A percentile compares a stretch with the other conserved stretches of the same genome.
Conservation (phyloP, 2,329 filamentous ascomycete species). For the Dothidotthia symphoricarpi region DNA sequence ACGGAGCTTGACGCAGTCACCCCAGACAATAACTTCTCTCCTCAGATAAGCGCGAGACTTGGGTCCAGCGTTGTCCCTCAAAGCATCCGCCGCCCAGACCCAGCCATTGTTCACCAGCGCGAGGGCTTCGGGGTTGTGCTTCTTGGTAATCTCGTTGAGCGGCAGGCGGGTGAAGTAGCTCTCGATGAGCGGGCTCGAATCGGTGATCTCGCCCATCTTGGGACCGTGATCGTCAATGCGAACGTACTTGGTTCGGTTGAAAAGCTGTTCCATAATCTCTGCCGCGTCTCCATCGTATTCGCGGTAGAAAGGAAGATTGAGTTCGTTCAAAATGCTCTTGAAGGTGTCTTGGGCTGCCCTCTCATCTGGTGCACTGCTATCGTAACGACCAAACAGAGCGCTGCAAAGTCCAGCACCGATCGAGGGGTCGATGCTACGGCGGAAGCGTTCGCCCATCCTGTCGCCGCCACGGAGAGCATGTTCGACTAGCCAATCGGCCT, state of each 20-base stretch:
- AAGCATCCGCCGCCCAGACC: constrained; percentile 96
- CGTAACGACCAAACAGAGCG: constrained; percentile 67
- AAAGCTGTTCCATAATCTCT: constrained; percentile 85
- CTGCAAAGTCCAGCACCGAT: constrained; percentile 68
- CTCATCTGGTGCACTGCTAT: constrained; percentile 54
- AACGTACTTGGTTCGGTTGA: constrained; percentile 92
- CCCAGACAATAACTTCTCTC: constrained; percentile 96
- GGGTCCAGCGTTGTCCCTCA: constrained; percentile 89
- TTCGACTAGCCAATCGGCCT: constrained; percentile 64
- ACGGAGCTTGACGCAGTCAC: constrained; percentile 94
- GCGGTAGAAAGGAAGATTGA: constrained; percentile 85
- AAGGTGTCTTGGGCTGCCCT: constrained; percentile 55
- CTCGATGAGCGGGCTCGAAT: constrained; percentile 80
- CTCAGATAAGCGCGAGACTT: constrained; percentile 90
- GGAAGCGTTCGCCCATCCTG: constrained; percentile 75
- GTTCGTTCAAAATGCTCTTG: constrained; percentile 68
- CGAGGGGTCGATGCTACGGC: constrained; percentile 67
- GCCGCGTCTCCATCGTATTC: constrained; percentile 85
- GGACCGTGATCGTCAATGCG: constrained; percentile 91
- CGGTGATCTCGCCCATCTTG: constrained; percentile 74
- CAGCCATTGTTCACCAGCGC: constrained; percentile 94
- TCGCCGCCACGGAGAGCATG: constrained; percentile 70
- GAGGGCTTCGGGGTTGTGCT: constrained; percentile 72
- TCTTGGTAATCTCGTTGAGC: constrained; percentile 70
- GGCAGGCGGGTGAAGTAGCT: constrained; percentile 92